Evolutionary conservation across 345 rosid genomes (phyloP).

Genomic region (Syzygium oleosum): DNA sequence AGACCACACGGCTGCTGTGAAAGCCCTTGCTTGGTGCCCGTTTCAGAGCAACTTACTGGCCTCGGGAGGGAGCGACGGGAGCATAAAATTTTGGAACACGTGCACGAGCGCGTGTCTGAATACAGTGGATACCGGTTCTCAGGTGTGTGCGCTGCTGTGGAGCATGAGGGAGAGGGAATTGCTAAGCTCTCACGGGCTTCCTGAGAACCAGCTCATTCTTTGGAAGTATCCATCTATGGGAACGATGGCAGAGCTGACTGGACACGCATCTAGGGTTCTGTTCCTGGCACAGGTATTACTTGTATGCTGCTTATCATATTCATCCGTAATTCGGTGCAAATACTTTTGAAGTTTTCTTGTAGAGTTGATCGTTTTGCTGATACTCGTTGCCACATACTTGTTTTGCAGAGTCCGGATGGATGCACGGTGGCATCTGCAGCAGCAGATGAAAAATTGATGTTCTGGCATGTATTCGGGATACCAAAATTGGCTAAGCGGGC

Average conservation of each 20-base stretch:
- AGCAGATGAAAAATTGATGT: conserved; percentile 28
- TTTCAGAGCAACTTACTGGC: conserved; percentile 28
- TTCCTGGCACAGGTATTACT: conserved; percentile 28
- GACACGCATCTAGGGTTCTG: conserved; percentile 38
- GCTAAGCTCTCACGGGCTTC: conserved; percentile 33
- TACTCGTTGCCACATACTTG: neutral
- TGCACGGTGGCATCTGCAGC: conserved; percentile 35
- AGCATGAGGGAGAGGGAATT: conserved; percentile 27
- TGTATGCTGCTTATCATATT: neutral
- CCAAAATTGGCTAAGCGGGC: conserved; percentile 23
- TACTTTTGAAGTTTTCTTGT: neutral
- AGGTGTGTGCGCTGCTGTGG: conserved; percentile 34
- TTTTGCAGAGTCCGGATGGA: conserved; percentile 35
- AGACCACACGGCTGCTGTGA: conserved; percentile 29
- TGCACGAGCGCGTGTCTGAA: conserved; percentile 29
- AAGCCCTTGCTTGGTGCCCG: conserved; percentile 44
- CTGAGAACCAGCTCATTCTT: conserved; percentile 25
- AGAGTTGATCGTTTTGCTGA: neutral
- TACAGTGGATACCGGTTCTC: conserved; percentile 27
- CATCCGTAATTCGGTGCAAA: neutral
- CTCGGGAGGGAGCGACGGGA: conserved; percentile 26
- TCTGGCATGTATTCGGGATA: conserved; percentile 37
- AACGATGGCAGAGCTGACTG: conserved; percentile 33
- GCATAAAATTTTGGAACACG: conserved; percentile 34
- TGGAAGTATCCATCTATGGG: conserved; percentile 39